phyloP scores from a whole-genome alignment of 345 rosid species.

The Gossypium longicalyx region DNA sequence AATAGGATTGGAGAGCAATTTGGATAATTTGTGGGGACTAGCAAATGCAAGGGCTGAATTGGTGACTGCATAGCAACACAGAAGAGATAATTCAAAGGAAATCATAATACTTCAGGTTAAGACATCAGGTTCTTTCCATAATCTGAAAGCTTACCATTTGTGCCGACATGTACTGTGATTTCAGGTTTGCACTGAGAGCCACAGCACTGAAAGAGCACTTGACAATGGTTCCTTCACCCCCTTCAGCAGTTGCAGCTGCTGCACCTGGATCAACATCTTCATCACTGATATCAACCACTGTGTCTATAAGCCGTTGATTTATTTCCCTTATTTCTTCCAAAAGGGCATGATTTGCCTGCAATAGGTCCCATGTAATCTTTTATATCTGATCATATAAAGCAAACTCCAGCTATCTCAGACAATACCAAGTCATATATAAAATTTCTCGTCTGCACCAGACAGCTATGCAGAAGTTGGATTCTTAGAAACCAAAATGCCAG shows the following conservation, averaged over 20 bases:
- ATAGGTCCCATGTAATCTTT: conserved; percentile 4
- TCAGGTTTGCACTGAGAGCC: conserved; percentile 64
- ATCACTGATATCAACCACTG: conserved; percentile 69
- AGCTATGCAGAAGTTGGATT: not conserved
- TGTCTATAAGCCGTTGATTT: conserved; percentile 73
- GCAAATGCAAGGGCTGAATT: conserved; percentile 68
- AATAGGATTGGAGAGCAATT: conserved; percentile 63
- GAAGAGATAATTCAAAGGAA: not conserved
- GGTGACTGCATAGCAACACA: conserved; percentile 46
- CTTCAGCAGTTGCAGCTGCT: conserved; percentile 43
- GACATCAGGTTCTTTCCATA: not conserved
- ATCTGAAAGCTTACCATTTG: conserved; percentile 43
- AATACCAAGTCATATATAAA: not conserved
- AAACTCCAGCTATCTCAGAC: not conserved
- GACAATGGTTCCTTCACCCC: conserved; percentile 71
- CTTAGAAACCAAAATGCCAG: not conserved
- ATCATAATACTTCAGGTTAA: not conserved
- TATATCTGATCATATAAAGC: not conserved
- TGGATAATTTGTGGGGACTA: conserved; percentile 78
- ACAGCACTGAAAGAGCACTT: conserved; percentile 74
- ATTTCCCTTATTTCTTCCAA: conserved; percentile 79
- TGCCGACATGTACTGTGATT: conserved; percentile 60
- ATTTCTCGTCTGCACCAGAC: not conserved
- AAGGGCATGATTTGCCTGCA: conserved; percentile 64
- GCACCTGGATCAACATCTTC: conserved; percentile 57